Base-by-base conservation (phyloP, 495 filamentous ascomycete genomes). In the Thermothielavioides terrestris region DNA sequence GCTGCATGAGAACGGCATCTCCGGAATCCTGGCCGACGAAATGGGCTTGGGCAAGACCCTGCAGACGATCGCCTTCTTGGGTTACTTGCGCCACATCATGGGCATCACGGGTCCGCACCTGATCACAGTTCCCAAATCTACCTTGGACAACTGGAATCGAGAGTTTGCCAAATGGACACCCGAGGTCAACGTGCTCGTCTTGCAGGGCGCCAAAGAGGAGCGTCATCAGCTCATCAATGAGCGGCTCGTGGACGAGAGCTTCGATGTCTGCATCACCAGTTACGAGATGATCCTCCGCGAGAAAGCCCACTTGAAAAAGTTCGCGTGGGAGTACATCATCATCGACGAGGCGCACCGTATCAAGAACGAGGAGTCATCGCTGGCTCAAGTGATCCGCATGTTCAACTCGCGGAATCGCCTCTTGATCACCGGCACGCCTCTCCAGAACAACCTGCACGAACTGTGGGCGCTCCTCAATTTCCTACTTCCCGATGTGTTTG, bases 311-410 rank as follows among this genome's bases (percentile, higher is more conserved):
- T 69, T 99, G 38, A 94, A 94, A 71, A 97, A 97, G 66, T 94
- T 97, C 61, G 89, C 94, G 0, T 99, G 94, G 94, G 92, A 99
- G 64, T 99, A 99, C 64, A 97, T 99, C 67, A 95, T 99, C 64
- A 95, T 99, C 46, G 94, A 99, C 60, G 94, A 99, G 63, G 94
- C 94, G 4, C 94, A 99, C 64, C 88, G 94, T 18, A 97, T 99
- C 73, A 99, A 99, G 71, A 99, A 99, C 66, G 94, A 99, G 65
- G 88, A 95, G 65, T 99, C 94, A 0, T 94, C 94, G 2, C 75
- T 99, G 4, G 89, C 94, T 2, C 92, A 99, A 58, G 94, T 97
- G 48, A 95, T 99, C 53, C 88, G 94, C 49, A 71, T 97, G 25
- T 97, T 99, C 76, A 89, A 91, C 68, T 99, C 94, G 7, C 77